These are phyloP conservation scores for Macroventuria anomochaeta DNA, from an alignment of 2,329 filamentous ascomycete species.

Conservation along the genomic window DNA sequence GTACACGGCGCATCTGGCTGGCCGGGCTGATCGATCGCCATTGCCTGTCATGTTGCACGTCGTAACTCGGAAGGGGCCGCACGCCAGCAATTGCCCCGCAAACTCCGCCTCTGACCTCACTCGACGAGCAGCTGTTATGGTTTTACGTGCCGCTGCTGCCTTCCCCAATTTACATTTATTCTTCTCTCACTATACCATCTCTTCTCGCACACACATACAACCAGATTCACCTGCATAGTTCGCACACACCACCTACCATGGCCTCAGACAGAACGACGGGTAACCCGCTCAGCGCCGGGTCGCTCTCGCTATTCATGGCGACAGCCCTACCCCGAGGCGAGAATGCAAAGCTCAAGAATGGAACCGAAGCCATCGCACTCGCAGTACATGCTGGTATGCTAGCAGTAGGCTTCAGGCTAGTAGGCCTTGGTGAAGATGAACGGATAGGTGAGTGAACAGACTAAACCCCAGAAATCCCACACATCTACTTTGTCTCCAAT, in stretches of 20 bases:
- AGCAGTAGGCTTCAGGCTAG: constrained; percentile 78
- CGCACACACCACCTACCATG: constrained; percentile 25
- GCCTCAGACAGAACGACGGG: constrained; percentile 37
- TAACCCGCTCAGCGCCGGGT: constrained; percentile 54
- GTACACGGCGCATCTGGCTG: constrained; percentile 1
- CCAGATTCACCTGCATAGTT: not conserved
- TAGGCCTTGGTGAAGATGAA: constrained; percentile 85
- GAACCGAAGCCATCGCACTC: constrained; percentile 83
- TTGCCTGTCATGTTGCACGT: constrained; percentile 10
- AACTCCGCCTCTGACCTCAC: constrained; percentile 34
- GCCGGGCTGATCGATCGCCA: constrained; percentile 8
- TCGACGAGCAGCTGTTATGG: not conserved
- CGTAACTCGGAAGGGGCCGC: not conserved
- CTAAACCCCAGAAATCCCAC: not conserved
- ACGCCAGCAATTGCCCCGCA: constrained; percentile 9
- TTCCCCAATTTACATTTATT: not conserved
- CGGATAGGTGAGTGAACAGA: constrained; percentile 63
- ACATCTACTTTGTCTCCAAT: constrained; percentile 11
- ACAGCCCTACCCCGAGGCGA: constrained; percentile 50
- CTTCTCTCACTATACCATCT: not conserved
- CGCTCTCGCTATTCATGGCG: constrained; percentile 54
- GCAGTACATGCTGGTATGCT: constrained; percentile 84
- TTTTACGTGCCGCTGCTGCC: constrained; percentile 6
- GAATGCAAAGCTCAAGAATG: constrained; percentile 63
- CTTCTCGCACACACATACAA: not conserved